These are phyloP conservation scores for Trichosporon coremiiforme DNA, from an alignment of 1,284 basidiomycete species.

Conservation along the genomic window DNA sequence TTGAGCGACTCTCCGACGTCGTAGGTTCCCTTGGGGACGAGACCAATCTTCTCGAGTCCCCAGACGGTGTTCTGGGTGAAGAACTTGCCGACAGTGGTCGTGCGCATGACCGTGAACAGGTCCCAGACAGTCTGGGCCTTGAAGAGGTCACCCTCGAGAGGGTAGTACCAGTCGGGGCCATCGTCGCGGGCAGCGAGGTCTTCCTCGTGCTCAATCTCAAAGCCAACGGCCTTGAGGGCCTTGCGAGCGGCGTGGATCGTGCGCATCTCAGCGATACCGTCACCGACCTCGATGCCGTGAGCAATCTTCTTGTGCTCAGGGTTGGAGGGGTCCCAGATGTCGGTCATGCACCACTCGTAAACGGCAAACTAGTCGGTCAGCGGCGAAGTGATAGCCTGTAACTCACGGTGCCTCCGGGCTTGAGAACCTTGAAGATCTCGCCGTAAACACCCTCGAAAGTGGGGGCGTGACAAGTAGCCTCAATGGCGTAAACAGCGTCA, in stretches of 20 bases:
- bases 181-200: slow-evolving; percentile 83
- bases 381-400: background rate
- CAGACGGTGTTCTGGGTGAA: slow-evolving; percentile 81
- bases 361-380: slow-evolving; percentile 74
- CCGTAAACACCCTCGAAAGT: slow-evolving; percentile 94
- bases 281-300: slow-evolving; percentile 86
- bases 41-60: slow-evolving; percentile 73
- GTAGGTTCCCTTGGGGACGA: slow-evolving; percentile 90
- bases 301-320: slow-evolving; percentile 89
- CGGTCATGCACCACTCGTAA: slow-evolving; percentile 99
- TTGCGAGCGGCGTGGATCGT: slow-evolving; percentile 70
- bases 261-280: slow-evolving; percentile 98
- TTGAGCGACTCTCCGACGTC: slow-evolving; percentile 89
- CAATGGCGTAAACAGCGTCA: slow-evolving; percentile 97
- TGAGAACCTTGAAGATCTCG: slow-evolving; percentile 90
- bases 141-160: slow-evolving; percentile 85
- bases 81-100: slow-evolving; percentile 82
- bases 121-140: slow-evolving; percentile 97
- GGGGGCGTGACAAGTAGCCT: slow-evolving; percentile 96
- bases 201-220: slow-evolving; percentile 87
- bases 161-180: slow-evolving; percentile 90
- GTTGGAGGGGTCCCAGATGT: slow-evolving; percentile 82
- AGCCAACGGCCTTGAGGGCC: slow-evolving; percentile 82
- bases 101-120: slow-evolving; percentile 80
- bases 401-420: slow-evolving; percentile 91